Conservation (phyloP, 2,329 filamentous ascomycete species). For the Lachnellula willkommii region DNA sequence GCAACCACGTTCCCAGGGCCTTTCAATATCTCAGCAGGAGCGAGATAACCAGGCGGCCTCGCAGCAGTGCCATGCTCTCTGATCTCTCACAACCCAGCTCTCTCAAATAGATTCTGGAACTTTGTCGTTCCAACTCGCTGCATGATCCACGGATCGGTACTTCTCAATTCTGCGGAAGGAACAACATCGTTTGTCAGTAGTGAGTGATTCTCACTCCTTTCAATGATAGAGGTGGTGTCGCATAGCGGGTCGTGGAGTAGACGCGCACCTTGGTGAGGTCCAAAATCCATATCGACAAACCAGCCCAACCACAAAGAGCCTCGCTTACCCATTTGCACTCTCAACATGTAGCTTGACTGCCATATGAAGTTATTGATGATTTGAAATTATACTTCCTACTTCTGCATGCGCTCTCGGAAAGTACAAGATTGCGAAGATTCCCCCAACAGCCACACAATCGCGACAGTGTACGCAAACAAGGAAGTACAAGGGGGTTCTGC, state of each 20-base stretch:
- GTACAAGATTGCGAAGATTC: background rate
- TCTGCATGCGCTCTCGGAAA: background rate
- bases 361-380: constrained; percentile 1
- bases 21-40: too few species aligned
- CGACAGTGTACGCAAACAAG: background rate
- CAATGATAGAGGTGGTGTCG: too few species aligned
- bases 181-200: too few species aligned
- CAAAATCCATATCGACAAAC: background rate
- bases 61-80: background rate
- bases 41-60: background rate
- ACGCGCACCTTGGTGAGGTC: background rate
- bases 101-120: background rate
- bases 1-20: background rate
- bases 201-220: too few species aligned
- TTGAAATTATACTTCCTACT: background rate
- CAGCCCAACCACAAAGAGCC: background rate
- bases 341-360: background rate
- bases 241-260: background rate
- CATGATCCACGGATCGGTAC: background rate
- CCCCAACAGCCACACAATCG: background rate
- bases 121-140: background rate
- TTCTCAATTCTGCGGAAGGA: too few species aligned
- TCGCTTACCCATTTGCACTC: constrained; percentile 3
- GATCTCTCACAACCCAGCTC: background rate
- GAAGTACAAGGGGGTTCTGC: background rate